Percentiles rank a stretch among this genome's conserved stretches.
Evolutionary conservation across 108 stramenopile genomes (phyloP).

Genomic region (Cyclotella cryptica): DNA sequence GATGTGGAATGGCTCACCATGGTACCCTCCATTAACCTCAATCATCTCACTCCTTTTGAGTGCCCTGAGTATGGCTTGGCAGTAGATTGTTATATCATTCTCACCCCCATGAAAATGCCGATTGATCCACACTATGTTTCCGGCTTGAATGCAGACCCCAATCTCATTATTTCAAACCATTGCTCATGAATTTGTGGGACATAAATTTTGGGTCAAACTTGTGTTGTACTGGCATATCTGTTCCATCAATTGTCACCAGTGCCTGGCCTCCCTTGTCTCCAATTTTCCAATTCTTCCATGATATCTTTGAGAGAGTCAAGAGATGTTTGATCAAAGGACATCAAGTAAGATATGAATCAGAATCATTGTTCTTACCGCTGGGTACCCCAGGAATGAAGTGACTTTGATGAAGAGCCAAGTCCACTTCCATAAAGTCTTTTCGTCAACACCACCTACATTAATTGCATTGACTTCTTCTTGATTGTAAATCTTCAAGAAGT

Average conservation of each 20-base stretch:
- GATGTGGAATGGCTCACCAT: slow-evolving; percentile 10
- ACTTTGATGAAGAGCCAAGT: slow-evolving; percentile 21
- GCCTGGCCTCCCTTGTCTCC: neutral
- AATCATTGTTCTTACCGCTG: slow-evolving; percentile 23
- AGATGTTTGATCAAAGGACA: neutral
- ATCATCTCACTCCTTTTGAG: slow-evolving; percentile 16
- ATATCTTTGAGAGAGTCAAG: slow-evolving; percentile 14
- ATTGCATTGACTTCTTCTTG: neutral
- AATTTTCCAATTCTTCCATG: slow-evolving; percentile 6
- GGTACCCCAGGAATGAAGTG: slow-evolving; percentile 22
- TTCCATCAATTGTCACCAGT: slow-evolving; percentile 8
- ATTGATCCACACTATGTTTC: slow-evolving; percentile 38
- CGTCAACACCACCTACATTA: neutral
- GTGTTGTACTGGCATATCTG: too few relatives aligned
- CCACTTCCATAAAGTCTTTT: slow-evolving; percentile 27
- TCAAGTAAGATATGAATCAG: slow-evolving; percentile 1
- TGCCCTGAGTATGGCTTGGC: slow-evolving; percentile 3
- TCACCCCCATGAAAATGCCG: slow-evolving; percentile 15
- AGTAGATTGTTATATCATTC: slow-evolving; percentile 15
- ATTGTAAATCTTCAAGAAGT: neutral
- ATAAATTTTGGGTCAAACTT: slow-evolving; percentile 18
- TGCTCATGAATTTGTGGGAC: slow-evolving; percentile 29
- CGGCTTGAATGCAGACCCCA: slow-evolving; percentile 28
- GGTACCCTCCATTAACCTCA: slow-evolving; percentile 23
- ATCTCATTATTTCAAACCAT: slow-evolving; percentile 33